Percentiles rank a stretch among this genome's conserved stretches.
phyloP scores from a whole-genome alignment of 129 eudicot species.

The Smallanthus sonchifolius region DNA sequence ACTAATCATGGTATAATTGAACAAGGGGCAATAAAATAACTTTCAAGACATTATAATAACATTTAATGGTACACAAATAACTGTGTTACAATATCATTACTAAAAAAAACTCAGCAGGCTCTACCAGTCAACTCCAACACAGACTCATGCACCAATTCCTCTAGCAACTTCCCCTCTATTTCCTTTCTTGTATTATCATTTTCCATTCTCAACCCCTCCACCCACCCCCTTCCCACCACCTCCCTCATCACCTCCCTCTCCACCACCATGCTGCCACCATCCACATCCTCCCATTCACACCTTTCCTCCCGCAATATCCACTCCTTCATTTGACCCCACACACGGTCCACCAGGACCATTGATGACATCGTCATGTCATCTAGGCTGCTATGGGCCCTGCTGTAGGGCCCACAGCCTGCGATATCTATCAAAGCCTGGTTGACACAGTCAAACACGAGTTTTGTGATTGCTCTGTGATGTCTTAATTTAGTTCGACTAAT shows the following conservation, averaged over 20 bases:
- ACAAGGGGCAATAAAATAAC: not conserved
- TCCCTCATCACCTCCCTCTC: constrained; percentile 48
- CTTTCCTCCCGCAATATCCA: constrained; percentile 50
- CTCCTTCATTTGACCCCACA: constrained; percentile 60
- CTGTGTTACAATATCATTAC: constrained; percentile 14
- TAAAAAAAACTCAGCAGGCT: constrained; percentile 20
- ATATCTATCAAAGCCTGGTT: constrained; percentile 55
- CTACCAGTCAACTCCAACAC: constrained; percentile 56
- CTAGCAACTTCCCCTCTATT: constrained; percentile 72
- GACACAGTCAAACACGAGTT: constrained; percentile 78
- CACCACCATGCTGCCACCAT: constrained; percentile 36
- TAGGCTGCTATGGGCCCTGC: constrained; percentile 13
- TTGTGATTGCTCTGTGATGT: constrained; percentile 49
- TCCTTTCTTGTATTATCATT: constrained; percentile 52
- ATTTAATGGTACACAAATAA: constrained; percentile 39
- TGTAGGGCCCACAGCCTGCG: constrained; percentile 36
- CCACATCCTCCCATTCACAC: constrained; percentile 33
- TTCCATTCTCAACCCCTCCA: constrained; percentile 49
- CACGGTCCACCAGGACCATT: constrained; percentile 38
- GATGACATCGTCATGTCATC: constrained; percentile 24
- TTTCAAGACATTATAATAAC: constrained; percentile 29
- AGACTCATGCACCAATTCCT: constrained; percentile 72
- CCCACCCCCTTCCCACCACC: constrained; percentile 78
- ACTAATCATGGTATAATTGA: not conserved
- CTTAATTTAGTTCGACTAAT: constrained; percentile 50